Evolutionary conservation across 208 protist genomes (phyloP), one percentile per base, ranked within the genome.

Genomic region (Crithidia brevicula): DNA sequence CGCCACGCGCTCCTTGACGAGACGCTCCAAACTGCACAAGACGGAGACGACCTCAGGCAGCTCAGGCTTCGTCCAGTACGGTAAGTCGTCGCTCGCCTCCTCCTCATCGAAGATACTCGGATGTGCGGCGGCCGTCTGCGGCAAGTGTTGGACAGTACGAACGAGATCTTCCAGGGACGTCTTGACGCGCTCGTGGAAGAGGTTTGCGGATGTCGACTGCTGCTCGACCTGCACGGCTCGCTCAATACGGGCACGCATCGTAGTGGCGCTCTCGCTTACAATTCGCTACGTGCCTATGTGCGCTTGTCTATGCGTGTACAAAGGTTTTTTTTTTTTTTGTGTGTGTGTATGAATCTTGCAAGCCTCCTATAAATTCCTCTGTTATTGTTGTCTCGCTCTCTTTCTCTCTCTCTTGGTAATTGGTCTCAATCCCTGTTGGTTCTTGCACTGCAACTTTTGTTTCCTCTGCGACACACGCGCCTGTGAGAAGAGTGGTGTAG

Each of bases 221-320:
- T 52, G 53, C 38, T 70, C 70, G 28, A 18, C 34, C 31, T 59
- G 46, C 36, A 36, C 70, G n/a, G 56, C 70, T 3, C 62, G 54
- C 46, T 59, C 54, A 20, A 76, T 38, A 30, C 70, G 61, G 13
- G 46, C 28, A 11, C 43, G 70, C 70, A 80, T 79, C n/a, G n/a
- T n/a, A n/a, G n/a, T n/a, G n/a, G n/a, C n/a, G n/a, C n/a, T n/a
- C n/a, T n/a, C n/a, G n/a, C n/a, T n/a, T n/a, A n/a, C n/a, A n/a
- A n/a, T n/a, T n/a, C n/a, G n/a, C n/a, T n/a, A 30, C n/a, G 16
- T 28, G 36, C 1, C 16, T 6, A 43, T 47, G 11, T 40, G n/a
- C 22, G 31, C 18, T 22, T n/a, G n/a, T n/a, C n/a, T n/a, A n/a
- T n/a, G n/a, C n/a, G n/a, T n/a, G n/a, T n/a, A 15, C 4, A 1